Conservation (phyloP, 2,329 filamentous ascomycete species). For the Fusarium clavum region DNA sequence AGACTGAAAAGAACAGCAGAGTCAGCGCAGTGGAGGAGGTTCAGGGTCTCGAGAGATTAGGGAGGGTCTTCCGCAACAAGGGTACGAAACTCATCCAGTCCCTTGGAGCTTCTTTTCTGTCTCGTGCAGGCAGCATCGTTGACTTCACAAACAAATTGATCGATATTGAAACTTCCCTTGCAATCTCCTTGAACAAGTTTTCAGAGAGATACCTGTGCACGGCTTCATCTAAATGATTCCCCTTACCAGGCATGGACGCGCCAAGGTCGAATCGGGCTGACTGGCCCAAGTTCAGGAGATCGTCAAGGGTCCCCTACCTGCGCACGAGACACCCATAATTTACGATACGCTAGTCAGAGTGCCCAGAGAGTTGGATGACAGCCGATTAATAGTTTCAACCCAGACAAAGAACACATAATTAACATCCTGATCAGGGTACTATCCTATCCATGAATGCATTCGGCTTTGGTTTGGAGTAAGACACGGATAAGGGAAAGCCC, state of each 20-base stretch:
- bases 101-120: constrained; percentile 12
- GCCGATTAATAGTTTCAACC: constrained; percentile 21
- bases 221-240: constrained; percentile 11
- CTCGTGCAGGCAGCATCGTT: neutral
- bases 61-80: constrained; percentile 40
- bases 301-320: constrained; percentile 31
- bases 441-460: neutral
- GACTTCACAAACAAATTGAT: constrained; percentile 14
- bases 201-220: constrained; percentile 13
- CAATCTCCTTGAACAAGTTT: constrained; percentile 11
- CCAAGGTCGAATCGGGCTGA: constrained; percentile 28
- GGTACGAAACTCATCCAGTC: constrained; percentile 39
- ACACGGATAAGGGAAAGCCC: neutral
- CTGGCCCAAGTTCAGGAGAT: constrained; percentile 33
- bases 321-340: constrained; percentile 34
- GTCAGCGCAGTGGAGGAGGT: constrained; percentile 22
- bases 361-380: constrained; percentile 32
- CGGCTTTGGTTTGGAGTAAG: neutral
- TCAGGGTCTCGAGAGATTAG: constrained; percentile 42
- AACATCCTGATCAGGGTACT: neutral
- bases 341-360: constrained; percentile 29
- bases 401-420: constrained; percentile 9
- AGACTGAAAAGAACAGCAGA: constrained; percentile 21
- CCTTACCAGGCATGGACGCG: constrained; percentile 6
- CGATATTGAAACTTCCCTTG: constrained; percentile 31